Base-by-base conservation (phyloP, 257 asterid species). In the Salvia miltiorrhiza region DNA sequence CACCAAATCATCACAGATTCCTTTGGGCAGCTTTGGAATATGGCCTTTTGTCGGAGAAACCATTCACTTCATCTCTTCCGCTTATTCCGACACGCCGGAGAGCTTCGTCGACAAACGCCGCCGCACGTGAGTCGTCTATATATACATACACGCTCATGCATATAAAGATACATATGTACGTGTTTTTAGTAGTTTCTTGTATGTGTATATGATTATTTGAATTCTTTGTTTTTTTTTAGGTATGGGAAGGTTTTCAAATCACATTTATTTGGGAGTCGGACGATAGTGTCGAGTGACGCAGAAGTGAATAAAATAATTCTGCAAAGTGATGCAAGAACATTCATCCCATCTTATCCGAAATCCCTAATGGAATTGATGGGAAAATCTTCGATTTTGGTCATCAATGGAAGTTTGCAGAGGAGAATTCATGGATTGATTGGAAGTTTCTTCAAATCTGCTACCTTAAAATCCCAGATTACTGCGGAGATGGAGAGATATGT, bases 11-110 rank as follows among this genome's bases (percentile, higher is more conserved):
- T 48, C 73, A 33, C 3, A 65, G 28, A 73, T 89, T 59, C 98
- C 98, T 40, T 19, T 71, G 48, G 97, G 98, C n/a, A 81, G 83
- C 19, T 80, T 92, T 16, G 98, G 98, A 66, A 21, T 83, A 2
- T 81, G 84, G 87, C 98, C 98, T 55, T 84, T 88, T 10, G 69
- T 92, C 23, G 98, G 98, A 65, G 98, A 92, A 82, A 86, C 98
- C 33, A 48, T 92, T 24, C 88, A 90, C 14, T 92, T 90, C 88
- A 88, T 92, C 33, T 83, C 97, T 41, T 86, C 73, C 63, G 96
- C 97, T 56, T 88, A 85, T 44, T 86, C 98, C 0, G 90, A 90
- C 79, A 67, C 50, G 28, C 98, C 98, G 0, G 95, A 92, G 20
- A 62, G 67, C 75, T 92, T 92, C 85, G 76, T 85, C 81, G 73